Evolutionary conservation across 2,329 filamentous ascomycete species (phyloP).

Genomic region (Pseudogymnoascus sp.): DNA sequence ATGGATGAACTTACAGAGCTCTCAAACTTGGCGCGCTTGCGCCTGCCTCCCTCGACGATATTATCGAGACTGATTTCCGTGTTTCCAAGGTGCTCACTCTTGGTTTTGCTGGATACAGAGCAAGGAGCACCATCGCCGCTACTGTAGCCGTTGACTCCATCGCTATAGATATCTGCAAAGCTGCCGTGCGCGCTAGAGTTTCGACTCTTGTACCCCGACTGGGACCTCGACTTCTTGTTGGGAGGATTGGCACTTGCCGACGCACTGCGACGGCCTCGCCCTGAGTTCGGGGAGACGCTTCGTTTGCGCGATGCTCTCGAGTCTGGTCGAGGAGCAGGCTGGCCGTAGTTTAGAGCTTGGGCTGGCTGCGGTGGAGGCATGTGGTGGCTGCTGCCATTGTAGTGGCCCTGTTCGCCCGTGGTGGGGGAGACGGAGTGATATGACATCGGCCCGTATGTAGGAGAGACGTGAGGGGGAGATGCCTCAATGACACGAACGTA

Average conservation of each 20-base stretch:
- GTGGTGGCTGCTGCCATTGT: constrained; percentile 54
- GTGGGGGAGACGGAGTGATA: constrained; percentile 44
- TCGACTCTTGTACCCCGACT: constrained; percentile 58
- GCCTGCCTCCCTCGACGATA: constrained; percentile 91
- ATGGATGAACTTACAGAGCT: constrained; percentile 72
- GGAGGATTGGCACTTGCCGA: constrained; percentile 51
- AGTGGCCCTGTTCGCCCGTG: constrained; percentile 44
- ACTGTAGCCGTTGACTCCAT: constrained; percentile 68
- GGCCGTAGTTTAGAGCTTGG: constrained; percentile 45
- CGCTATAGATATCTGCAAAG: constrained; percentile 52
- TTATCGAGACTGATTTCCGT: constrained; percentile 98
- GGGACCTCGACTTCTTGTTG: constrained; percentile 58
- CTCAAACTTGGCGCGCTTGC: constrained; percentile 90
- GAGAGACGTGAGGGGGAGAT: constrained; percentile 36
- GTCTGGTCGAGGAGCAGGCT: constrained; percentile 56
- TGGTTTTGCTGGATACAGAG: constrained; percentile 67
- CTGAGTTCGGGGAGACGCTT: constrained; percentile 65
- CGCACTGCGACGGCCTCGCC: constrained; percentile 64
- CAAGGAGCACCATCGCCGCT: constrained; percentile 76
- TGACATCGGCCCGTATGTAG: constrained; percentile 42
- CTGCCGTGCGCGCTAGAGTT: constrained; percentile 42
- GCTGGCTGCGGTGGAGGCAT: constrained; percentile 49
- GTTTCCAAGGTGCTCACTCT: constrained; percentile 77
- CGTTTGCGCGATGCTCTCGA: constrained; percentile 66
- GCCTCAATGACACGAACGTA: constrained; percentile 79